Base-by-base conservation (phyloP, 2,329 filamentous ascomycete genomes). In the Aspergillus ruber region DNA sequence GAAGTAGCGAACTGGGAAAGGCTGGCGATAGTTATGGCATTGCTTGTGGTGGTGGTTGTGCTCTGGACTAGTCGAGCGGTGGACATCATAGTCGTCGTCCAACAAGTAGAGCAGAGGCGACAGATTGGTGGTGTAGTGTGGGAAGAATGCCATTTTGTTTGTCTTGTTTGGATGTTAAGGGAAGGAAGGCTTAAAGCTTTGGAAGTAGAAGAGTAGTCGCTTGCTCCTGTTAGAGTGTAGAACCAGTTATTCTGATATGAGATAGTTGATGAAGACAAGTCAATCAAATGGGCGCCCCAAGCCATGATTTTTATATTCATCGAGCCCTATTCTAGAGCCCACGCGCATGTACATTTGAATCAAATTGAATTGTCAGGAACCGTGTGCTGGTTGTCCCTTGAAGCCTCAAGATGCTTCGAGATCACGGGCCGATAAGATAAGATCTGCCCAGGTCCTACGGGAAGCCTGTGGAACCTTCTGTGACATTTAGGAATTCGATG, bases 71-170 rank as follows among this genome's bases (percentile, higher is more conserved):
- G 41, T 46, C 42, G 62, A 49, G 38, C 62, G 62, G 58, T 67
- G 62, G 58, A 56, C 46, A 52, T 69, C 61, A 46, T 69, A 70
- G 25, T 29, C 25, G 57, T 70, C 66, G 42, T 73, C 69, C 43
- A 74, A 59, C 20, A 74, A 61, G 40, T 62, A 67, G 59, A 74
- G 70, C 47, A 74, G 60, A 10, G 71, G 69, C 40, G 60, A 51
- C 49, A 73, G 63, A 47, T 72, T 66, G 45, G 58, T 51, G 10
- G 59, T 53, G 46, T 67, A 58, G 51, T 61, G 62, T 40, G 68
- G 57, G 46, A 70, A 63, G 60, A 71, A 67, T 45, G 67, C 59
- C 70, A 74, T 73, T 42, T 48, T n/a, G n/a, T n/a, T n/a, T 50
- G 40, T 44, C 45, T 42, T 48, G 53, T 52, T 47, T 51, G 47